Evolutionary conservation across 768 basidiomycete genomes (phyloP).

Genomic region (Psilocybe tampanensis): DNA sequence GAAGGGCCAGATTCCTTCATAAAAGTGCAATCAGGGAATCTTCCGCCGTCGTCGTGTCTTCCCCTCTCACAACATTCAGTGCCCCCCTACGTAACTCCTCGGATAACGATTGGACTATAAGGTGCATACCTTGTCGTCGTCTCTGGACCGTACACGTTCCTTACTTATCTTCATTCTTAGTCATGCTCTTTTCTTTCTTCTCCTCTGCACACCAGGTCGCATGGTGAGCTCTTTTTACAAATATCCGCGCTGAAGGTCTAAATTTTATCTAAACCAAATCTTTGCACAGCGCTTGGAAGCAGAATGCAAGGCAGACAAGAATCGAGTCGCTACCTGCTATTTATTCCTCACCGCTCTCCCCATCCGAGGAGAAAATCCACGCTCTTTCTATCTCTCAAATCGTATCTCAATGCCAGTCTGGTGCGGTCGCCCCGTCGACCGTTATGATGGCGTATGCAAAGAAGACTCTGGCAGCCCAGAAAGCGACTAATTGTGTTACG

Average conservation of each 20-base stretch:
- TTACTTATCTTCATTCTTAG: conserved; percentile 23
- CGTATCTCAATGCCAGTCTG: conserved; percentile 45
- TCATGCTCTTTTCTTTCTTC: conserved; percentile 39
- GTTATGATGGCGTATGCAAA: conserved; percentile 58
- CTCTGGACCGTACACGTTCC: conserved; percentile 15
- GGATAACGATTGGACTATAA: conserved; percentile 28
- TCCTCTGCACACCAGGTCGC: conserved; percentile 40
- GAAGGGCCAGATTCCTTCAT: conserved; percentile 23
- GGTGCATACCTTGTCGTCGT: conserved; percentile 18
- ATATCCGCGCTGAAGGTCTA: conserved; percentile 13
- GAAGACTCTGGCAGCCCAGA: conserved; percentile 53
- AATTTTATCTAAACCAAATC: conserved; percentile 7
- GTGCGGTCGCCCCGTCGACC: conserved; percentile 39
- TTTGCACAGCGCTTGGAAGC: conserved; percentile 42
- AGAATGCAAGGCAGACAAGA: conserved; percentile 44
- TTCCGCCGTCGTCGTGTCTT: conserved; percentile 32
- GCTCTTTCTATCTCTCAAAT: conserved; percentile 49
- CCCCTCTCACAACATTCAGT: conserved; percentile 14
- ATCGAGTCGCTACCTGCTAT: conserved; percentile 41
- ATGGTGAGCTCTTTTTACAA: conserved; percentile 35
- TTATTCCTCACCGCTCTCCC: conserved; percentile 43
- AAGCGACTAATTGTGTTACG: conserved; percentile 66
- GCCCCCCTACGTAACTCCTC: conserved; percentile 30
- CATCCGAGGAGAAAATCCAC: conserved; percentile 48
- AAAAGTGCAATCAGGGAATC: conserved; percentile 29